These are phyloP conservation scores for Xylaria telfairii DNA, from an alignment of 495 filamentous ascomycete species.

Conservation along the genomic window DNA sequence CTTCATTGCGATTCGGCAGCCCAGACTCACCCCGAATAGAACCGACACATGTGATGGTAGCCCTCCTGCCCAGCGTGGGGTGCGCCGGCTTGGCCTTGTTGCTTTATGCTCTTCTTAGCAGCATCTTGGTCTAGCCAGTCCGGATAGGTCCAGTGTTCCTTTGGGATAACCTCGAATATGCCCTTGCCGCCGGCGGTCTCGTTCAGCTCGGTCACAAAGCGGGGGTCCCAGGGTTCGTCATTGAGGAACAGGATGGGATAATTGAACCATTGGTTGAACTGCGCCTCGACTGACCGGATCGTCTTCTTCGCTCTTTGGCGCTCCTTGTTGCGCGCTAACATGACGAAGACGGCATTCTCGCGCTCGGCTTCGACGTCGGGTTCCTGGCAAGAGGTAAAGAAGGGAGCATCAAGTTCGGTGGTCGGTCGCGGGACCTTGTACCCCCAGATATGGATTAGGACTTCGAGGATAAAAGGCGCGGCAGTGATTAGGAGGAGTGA, in stretches of 20 bases:
- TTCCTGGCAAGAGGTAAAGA: conserved; percentile 51
- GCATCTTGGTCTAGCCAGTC: conserved; percentile 81
- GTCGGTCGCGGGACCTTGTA: conserved; percentile 36
- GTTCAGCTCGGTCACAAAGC: conserved; percentile 85
- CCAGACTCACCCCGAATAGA: conserved; percentile 85
- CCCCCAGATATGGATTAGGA: conserved; percentile 36
- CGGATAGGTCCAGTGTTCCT: conserved; percentile 86
- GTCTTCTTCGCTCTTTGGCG: conserved; percentile 84
- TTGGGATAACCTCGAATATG: conserved; percentile 77
- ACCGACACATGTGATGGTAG: conserved; percentile 97
- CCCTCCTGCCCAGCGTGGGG: conserved; percentile 97
- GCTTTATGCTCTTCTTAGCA: conserved; percentile 81
- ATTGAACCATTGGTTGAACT: conserved; percentile 97
- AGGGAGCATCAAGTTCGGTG: conserved; percentile 49
- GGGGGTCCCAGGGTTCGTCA: conserved; percentile 79
- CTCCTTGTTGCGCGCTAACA: conserved; percentile 86
- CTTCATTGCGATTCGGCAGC: not conserved
- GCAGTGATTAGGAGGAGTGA: conserved; percentile 35
- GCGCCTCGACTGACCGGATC: conserved; percentile 87
- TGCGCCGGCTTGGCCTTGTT: conserved; percentile 85
- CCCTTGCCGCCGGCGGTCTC: conserved; percentile 82
- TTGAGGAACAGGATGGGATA: conserved; percentile 98
- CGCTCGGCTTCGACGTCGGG: conserved; percentile 63
- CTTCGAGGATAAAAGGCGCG: conserved; percentile 39
- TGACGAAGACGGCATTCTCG: conserved; percentile 86